A percentile compares a stretch with the other conserved stretches of the same genome.
Conservation (phyloP, 2,329 filamentous ascomycete species). For the Coleophoma cylindrospora region DNA sequence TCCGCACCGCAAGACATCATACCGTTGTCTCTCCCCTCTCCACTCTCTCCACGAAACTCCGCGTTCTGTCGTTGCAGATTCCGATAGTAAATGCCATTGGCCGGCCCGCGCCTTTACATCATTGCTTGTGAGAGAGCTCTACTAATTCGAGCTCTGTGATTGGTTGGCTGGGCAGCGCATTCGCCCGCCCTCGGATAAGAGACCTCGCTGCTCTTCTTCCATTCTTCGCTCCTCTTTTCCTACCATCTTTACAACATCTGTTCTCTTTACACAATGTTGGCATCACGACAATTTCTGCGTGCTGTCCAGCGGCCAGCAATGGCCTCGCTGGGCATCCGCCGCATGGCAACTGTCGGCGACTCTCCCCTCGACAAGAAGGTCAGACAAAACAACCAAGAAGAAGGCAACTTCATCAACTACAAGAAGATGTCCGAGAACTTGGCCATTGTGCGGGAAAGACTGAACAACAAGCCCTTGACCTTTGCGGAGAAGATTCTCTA, state of each 20-base stretch:
- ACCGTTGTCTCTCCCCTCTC: too few relatives aligned
- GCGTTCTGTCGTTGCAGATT: too few relatives aligned
- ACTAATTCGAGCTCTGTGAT: too few relatives aligned
- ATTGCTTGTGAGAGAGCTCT: too few relatives aligned
- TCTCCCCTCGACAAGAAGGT: slow-evolving; percentile 91
- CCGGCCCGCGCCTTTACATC: too few relatives aligned
- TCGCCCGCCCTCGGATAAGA: too few relatives aligned
- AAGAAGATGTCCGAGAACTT: slow-evolving; percentile 99
- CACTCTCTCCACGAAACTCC: too few relatives aligned
- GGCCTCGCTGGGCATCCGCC: slow-evolving; percentile 57
- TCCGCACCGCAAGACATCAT: too few relatives aligned
- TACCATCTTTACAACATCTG: slow-evolving; percentile 8
- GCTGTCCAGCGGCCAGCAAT: slow-evolving; percentile 56
- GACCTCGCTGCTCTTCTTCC: too few relatives aligned
- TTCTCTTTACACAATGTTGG: slow-evolving; percentile 53
- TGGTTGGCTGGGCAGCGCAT: too few relatives aligned
- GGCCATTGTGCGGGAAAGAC: slow-evolving; percentile 76
- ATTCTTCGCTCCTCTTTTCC: slow-evolving; percentile 2
- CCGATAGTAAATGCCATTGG: too few relatives aligned
- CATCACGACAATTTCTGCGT: slow-evolving; percentile 66
- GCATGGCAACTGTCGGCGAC: slow-evolving; percentile 83
- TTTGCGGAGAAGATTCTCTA: slow-evolving; percentile 99
- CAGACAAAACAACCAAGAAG: slow-evolving; percentile 95
- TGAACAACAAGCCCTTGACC: slow-evolving; percentile 93
- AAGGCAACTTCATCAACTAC: slow-evolving; percentile 98